Conservation (phyloP, 352 stramenopile genomes). For the Nothophytophthora sp. region DNA sequence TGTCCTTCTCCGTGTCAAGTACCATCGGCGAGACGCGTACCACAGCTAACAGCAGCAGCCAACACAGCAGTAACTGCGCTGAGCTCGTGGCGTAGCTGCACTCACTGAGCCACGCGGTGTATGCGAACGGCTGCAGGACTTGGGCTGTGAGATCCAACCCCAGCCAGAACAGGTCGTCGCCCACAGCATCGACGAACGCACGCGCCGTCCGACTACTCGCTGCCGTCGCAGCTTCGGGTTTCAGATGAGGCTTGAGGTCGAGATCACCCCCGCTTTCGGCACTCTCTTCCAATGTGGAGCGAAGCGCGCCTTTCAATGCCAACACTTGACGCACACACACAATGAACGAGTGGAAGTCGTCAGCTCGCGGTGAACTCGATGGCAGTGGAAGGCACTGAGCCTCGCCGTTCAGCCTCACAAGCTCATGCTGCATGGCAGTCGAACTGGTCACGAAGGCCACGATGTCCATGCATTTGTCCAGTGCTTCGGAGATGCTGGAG, state of each 20-base stretch:
- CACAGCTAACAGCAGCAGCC: constrained; percentile 20
- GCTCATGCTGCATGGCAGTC: not conserved
- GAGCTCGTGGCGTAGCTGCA: constrained; percentile 17
- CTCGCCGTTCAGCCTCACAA: not conserved
- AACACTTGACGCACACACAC: constrained; percentile 19
- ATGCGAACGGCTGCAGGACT: constrained; percentile 27
- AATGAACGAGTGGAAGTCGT: constrained; percentile 21
- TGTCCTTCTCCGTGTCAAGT: constrained; percentile 16
- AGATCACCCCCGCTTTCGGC: constrained; percentile 1
- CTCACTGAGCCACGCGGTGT: constrained; percentile 30
- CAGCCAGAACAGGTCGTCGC: constrained; percentile 31
- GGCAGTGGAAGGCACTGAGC: not conserved
- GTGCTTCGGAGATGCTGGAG: constrained; percentile 9
- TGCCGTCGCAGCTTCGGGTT: not conserved
- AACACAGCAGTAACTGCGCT: constrained; percentile 32
- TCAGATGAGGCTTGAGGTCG: not conserved
- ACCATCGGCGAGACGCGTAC: constrained; percentile 10
- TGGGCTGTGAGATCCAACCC: constrained; percentile 5
- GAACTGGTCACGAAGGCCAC: constrained; percentile 4
- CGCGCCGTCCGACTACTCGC: not conserved
- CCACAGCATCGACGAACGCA: not conserved
- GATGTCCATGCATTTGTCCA: constrained; percentile 27
- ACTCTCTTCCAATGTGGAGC: not conserved
- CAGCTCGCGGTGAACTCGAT: not conserved
- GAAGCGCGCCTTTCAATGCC: constrained; percentile 5